Conservation (phyloP, 2,329 filamentous ascomycete genomes). For the Colletotrichum sp. region DNA sequence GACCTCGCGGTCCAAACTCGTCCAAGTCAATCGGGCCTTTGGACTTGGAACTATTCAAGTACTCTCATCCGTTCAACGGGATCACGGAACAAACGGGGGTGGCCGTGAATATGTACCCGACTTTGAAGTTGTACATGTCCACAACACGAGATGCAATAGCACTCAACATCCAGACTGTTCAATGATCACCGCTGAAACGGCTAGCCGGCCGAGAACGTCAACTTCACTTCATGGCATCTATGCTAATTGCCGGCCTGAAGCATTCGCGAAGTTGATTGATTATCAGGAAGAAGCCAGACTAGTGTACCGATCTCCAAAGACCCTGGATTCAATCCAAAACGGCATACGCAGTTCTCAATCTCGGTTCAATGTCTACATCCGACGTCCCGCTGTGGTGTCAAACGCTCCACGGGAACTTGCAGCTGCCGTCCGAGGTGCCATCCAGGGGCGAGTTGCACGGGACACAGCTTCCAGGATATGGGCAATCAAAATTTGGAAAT, state of each 20-base stretch:
- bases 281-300: background rate
- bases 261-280: accelerated
- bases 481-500: background rate
- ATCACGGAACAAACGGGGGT: background rate
- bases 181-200: accelerated
- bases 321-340: background rate
- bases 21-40: background rate
- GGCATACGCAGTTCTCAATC: background rate
- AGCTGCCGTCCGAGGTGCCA: background rate
- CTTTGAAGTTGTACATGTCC: background rate
- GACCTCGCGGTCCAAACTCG: background rate
- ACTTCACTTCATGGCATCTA: background rate
- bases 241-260: accelerated
- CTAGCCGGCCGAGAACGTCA: accelerated
- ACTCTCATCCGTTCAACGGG: background rate
- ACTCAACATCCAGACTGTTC: accelerated
- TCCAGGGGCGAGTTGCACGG: background rate
- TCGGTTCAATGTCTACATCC: background rate
- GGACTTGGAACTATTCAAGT: background rate
- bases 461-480: background rate
- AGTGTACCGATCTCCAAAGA: too few species aligned
- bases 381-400: background rate
- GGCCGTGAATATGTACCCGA: background rate
- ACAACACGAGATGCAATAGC: accelerated
- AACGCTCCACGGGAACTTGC: slow-evolving; percentile 1